Evolutionary conservation across 495 filamentous ascomycete genomes (phyloP).

Genomic region (Aspergillus asperescens): DNA sequence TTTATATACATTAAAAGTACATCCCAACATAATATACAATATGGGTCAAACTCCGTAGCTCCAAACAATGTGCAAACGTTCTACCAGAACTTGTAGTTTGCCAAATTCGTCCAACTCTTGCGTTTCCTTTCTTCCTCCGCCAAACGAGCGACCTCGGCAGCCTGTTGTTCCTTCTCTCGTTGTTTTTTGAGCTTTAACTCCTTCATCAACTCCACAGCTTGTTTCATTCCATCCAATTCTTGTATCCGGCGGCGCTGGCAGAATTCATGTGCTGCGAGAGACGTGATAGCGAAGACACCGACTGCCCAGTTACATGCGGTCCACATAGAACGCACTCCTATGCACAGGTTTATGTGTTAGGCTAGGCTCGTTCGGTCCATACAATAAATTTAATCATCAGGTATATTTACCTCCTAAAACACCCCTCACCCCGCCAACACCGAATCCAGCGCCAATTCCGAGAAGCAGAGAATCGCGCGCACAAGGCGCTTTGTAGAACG

Average conservation of each 20-base stretch:
- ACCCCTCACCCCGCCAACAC: conserved; percentile 62
- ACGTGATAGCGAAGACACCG: conserved; percentile 59
- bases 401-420: conserved; percentile 62
- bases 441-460: conserved; percentile 75
- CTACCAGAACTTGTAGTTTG: conserved; percentile 50
- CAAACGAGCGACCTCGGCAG: conserved; percentile 39
- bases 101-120: conserved; percentile 49
- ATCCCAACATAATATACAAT: conserved; percentile 31
- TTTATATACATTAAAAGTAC: conserved; percentile 21
- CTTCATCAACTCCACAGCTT: conserved; percentile 75
- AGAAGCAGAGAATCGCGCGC: conserved; percentile 74
- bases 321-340: conserved; percentile 43
- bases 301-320: conserved; percentile 78
- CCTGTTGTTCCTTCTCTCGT: conserved; percentile 57
- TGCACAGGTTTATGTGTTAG: background rate
- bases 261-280: conserved; percentile 68
- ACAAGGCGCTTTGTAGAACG: conserved; percentile 76
- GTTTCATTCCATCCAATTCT: conserved; percentile 73
- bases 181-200: conserved; percentile 62
- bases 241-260: conserved; percentile 65
- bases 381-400: background rate
- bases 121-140: conserved; percentile 47
- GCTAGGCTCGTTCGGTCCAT: background rate
- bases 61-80: conserved; percentile 22
- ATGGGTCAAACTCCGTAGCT: conserved; percentile 36